Base-by-base conservation (phyloP, 1,139 yeast genomes). In the Lodderomyces pseudojiufengensis region DNA sequence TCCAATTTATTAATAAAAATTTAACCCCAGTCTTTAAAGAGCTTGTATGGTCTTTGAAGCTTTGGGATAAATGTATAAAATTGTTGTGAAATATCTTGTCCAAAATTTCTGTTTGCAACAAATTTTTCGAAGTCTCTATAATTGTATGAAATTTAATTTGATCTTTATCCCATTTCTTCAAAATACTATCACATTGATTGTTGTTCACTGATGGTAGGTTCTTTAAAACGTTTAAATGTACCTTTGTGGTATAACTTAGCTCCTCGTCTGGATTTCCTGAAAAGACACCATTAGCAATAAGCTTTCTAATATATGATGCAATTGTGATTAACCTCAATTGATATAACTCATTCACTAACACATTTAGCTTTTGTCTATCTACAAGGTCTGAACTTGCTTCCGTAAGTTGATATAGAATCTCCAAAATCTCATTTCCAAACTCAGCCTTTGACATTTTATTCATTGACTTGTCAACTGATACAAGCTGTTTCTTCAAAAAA, bases 201-300 rank as follows among this genome's bases (percentile, higher is more conserved):
- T 74, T 75, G 40, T 70, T 70, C 29, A 71, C 46, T 1, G 66
- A 69, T 0, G 85, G 85, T 12, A 82, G 54, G 42, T 78, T 78
- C 43, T 67, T 63, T 24, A 82, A 56, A 21, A 80, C 67, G 15
- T 59, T 47, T 24, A 78, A 51, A 49, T 81, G 87, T 12, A 65
- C 59, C 16, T 35, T 23, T 3, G 31, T 27, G 22, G 14, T 27
- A 14, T 3, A 52, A 57, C 44, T 42, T 54, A 43, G 3, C 12
- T 11, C 24, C 18, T 46, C 38, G 3, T 52, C 58, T 1, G 60
- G 60, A 4, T 68, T 59, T 6, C 73, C 53, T 53, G 83, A 86
- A 35, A 87, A 73, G 1, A 85, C 67, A 4, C 96, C 97, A 1
- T 94, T 81, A 4, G 96, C 87, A 35, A 88, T 87, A 25, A 87